Base-by-base conservation (phyloP, 345 rosid species). In the Hibiscus syriacus region DNA sequence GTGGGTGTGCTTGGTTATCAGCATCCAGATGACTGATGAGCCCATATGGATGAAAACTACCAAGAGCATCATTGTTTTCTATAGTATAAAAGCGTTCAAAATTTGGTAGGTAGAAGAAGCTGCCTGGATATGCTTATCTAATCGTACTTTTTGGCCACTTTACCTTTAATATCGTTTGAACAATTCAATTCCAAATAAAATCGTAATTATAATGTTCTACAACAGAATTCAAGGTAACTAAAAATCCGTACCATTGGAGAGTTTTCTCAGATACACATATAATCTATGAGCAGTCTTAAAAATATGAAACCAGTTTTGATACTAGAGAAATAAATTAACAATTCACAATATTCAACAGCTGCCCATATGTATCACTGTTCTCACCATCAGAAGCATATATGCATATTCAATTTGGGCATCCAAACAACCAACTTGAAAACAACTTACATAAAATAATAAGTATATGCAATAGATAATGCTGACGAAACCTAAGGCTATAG, bases 71-170 rank as follows among this genome's bases (percentile, higher is more conserved):
- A 22, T 26, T 43, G 67, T 25, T 45, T 43, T 63, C 13, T 6
- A 3, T 43, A 8, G 20, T 23, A 39, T 19, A 62, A 39, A 22
- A 41, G 50, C 32, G 34, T 19, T 41, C 50, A 38, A 41, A 58
- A 1, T 63, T 43, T 63, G 54, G 67, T 54, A 14, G 67, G 54
- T 41, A 23, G 53, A 59, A 12, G 36, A 16, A 64, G 67, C 3
- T 25, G 67, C 23, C 54, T 3, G 54, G 67, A 43, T 43, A 43
- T 43, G 67, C 54, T 43, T 16, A 63, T 43, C 49, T 63, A 63
- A 30, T 63, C 67, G 9, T 25, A 26, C 38, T 8, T 8, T 41
- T 43, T 3, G 54, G 36, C 59, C 59, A 55, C 59, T 29, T 16
- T 25, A 11, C 17, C 32, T 63, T 25, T 25, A 32, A 41, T 6